These are phyloP conservation scores for Crucihimalaya himalaica DNA, from an alignment of 345 rosid species.

Conservation along the genomic window DNA sequence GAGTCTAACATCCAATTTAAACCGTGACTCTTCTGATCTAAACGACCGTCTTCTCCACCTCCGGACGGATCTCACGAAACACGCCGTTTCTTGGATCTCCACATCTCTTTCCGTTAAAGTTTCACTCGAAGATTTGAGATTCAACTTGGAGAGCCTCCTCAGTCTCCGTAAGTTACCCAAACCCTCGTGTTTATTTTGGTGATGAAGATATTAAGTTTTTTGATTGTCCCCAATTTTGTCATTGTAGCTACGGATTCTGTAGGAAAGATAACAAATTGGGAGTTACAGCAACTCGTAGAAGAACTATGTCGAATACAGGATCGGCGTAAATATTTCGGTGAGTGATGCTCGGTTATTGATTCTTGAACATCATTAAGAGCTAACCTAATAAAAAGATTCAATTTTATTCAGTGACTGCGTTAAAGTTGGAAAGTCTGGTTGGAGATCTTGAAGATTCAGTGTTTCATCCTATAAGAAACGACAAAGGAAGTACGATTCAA, in stretches of 20 bases:
- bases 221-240: not conserved
- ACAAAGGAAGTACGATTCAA: slow-evolving; percentile 45
- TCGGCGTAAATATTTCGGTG: slow-evolving; percentile 55
- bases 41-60: slow-evolving; percentile 46
- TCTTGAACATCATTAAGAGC: not conserved
- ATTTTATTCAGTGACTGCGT: slow-evolving; percentile 53
- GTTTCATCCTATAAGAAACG: slow-evolving; percentile 42
- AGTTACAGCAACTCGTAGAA: slow-evolving; percentile 49
- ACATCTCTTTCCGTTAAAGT: slow-evolving; percentile 52
- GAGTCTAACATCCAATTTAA: slow-evolving; percentile 44
- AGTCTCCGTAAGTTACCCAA: slow-evolving; percentile 35
- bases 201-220: not conserved
- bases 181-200: not conserved
- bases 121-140: slow-evolving; percentile 43
- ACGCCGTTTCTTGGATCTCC: slow-evolving; percentile 70
- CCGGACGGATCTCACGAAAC: slow-evolving; percentile 47
- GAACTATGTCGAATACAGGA: slow-evolving; percentile 51
- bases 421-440: slow-evolving; percentile 69
- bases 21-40: slow-evolving; percentile 37
- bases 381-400: not conserved
- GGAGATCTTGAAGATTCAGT: slow-evolving; percentile 88
- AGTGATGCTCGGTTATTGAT: slow-evolving; percentile 21
- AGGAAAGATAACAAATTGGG: slow-evolving; percentile 40
- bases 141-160: slow-evolving; percentile 45
- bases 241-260: slow-evolving; percentile 45